phyloP scores from a whole-genome alignment of 1,284 basidiomycete genomes.

The Pseudozyma sp. region DNA sequence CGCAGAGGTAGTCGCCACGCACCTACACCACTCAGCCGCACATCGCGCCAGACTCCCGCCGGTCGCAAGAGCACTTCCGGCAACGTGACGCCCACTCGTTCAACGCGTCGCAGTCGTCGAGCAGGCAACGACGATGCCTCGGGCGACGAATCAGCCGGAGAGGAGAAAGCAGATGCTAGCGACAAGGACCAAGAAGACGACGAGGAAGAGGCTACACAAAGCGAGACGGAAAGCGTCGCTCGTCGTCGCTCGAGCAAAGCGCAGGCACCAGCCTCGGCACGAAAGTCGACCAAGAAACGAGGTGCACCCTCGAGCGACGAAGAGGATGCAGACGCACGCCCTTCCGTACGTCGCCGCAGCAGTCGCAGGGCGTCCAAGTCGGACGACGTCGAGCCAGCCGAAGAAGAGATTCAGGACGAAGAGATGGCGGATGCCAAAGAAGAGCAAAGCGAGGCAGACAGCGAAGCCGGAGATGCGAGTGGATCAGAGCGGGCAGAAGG shows the following conservation, averaged over 20 bases:
- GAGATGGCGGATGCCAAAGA: constrained; percentile 46
- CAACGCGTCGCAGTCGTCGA: constrained; percentile 38
- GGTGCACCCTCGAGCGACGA: constrained; percentile 39
- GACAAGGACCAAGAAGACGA: constrained; percentile 12
- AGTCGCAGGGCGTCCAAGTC: constrained; percentile 43
- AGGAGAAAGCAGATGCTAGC: constrained; percentile 25
- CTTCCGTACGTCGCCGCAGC: constrained; percentile 41
- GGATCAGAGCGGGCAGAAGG: constrained; percentile 27
- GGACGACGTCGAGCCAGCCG: constrained; percentile 18
- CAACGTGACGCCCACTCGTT: constrained; percentile 36
- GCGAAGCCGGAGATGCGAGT: constrained; percentile 22
- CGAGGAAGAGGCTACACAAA: constrained; percentile 32
- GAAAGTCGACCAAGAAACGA: constrained; percentile 28
- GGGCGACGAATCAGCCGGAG: constrained; percentile 25
- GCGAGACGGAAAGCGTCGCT: constrained; percentile 30
- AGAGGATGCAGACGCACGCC: constrained; percentile 32
- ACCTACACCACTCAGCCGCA: constrained; percentile 13
- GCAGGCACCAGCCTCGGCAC: constrained; percentile 7
- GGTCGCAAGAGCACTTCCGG: constrained; percentile 36
- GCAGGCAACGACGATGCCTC: constrained; percentile 18
- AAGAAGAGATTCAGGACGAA: constrained; percentile 22
- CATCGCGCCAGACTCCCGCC: constrained; percentile 7
- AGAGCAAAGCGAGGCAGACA: constrained; percentile 37
- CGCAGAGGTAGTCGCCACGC: constrained; percentile 37
- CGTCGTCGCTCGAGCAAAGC: constrained; percentile 22